Evolutionary conservation across 306 rosid genomes (phyloP).

Genomic region (Vicia sativa): DNA sequence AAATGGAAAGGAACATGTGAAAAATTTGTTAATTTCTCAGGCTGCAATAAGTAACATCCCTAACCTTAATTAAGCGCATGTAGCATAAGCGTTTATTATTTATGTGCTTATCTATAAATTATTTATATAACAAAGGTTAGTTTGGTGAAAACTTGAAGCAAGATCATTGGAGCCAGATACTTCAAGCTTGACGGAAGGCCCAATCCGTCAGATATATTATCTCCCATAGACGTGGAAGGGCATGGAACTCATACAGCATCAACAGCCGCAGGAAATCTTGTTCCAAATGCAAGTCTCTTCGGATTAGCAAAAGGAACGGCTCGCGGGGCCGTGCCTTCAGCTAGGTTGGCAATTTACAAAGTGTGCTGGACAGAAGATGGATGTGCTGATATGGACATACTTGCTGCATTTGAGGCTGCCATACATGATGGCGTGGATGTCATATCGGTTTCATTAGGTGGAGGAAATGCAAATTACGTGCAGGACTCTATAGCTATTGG

Average conservation of each 20-base stretch:
- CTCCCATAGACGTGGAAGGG: constrained; percentile 77
- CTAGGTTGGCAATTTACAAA: constrained; percentile 81
- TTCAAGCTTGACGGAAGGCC: constrained; percentile 67
- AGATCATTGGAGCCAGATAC: constrained; percentile 77
- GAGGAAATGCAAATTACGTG: constrained; percentile 48
- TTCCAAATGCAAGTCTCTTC: constrained; percentile 64
- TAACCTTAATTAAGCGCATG: neutral
- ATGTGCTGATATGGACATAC: constrained; percentile 84
- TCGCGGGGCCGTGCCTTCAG: constrained; percentile 81
- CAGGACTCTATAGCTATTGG: constrained; percentile 57
- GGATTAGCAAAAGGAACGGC: constrained; percentile 76
- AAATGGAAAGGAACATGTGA: constrained; percentile 89
- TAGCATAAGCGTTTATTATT: too few species aligned
- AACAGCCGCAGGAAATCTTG: constrained; percentile 60
- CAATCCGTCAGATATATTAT: constrained; percentile 56
- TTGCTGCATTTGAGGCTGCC: constrained; percentile 91
- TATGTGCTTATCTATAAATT: too few species aligned
- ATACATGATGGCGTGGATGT: constrained; percentile 86
- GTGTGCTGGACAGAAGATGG: constrained; percentile 73
- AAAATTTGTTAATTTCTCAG: constrained; percentile 72
- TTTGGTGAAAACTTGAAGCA: constrained; percentile 51
- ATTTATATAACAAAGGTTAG: too few species aligned
- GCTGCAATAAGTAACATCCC: constrained; percentile 23
- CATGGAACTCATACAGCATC: constrained; percentile 93
- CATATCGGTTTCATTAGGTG: constrained; percentile 82